Percentiles rank a stretch among this genome's conserved stretches.
These are phyloP conservation scores for Triangularia setosa DNA, from an alignment of 2,329 filamentous ascomycete genomes.

Conservation along the genomic window DNA sequence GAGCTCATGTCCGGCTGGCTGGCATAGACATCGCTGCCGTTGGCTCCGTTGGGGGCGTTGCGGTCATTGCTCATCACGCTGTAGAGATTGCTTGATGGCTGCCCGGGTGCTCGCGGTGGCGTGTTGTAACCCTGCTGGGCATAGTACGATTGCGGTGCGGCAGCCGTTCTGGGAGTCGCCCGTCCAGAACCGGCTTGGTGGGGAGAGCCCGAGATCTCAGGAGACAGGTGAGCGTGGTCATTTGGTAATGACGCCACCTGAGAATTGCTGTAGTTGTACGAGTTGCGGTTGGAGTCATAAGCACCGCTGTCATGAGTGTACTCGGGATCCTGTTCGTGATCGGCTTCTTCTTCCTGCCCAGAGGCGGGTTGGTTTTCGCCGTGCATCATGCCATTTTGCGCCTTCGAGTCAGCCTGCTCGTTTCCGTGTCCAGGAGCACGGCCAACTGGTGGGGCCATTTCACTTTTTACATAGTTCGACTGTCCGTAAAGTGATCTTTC, in stretches of 20 bases:
- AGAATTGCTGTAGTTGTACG: slow-evolving; percentile 74
- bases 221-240: slow-evolving; percentile 72
- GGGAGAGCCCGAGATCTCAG: slow-evolving; percentile 80
- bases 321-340: slow-evolving; percentile 74
- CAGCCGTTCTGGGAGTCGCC: slow-evolving; percentile 77
- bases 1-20: slow-evolving; percentile 57
- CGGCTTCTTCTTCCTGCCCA: slow-evolving; percentile 62
- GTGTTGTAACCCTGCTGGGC: slow-evolving; percentile 69
- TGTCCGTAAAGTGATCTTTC: slow-evolving; percentile 66
- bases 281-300: slow-evolving; percentile 67
- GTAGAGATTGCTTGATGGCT: slow-evolving; percentile 74
- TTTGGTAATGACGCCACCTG: slow-evolving; percentile 62
- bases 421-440: slow-evolving; percentile 54
- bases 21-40: slow-evolving; percentile 66
- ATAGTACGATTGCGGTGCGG: slow-evolving; percentile 71
- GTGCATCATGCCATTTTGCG: slow-evolving; percentile 63
- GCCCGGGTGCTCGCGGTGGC: slow-evolving; percentile 65
- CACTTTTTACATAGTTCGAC: slow-evolving; percentile 70
- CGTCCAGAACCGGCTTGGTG: slow-evolving; percentile 79
- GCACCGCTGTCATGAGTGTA: slow-evolving; percentile 79
- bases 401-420: slow-evolving; percentile 61
- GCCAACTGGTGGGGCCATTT: slow-evolving; percentile 78
- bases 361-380: slow-evolving; percentile 52
- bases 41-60: slow-evolving; percentile 60
- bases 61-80: slow-evolving; percentile 83